Percentiles rank a stretch among this genome's conserved stretches.
Evolutionary conservation across 169 alveolate genomes (phyloP).

Genomic region (Theileria parva): DNA sequence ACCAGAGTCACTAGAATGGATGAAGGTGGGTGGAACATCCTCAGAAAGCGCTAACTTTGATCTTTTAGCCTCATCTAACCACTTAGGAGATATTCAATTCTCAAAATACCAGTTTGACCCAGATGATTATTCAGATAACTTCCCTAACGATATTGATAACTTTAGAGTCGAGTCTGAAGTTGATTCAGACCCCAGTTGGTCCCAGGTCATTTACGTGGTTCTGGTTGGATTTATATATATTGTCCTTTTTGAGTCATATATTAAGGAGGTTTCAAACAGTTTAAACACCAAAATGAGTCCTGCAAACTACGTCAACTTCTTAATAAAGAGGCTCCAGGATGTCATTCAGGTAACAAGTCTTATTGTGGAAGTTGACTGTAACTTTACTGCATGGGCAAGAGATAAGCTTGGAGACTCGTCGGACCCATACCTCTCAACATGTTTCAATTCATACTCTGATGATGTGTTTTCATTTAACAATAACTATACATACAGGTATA

Average conservation of each 20-base stretch:
- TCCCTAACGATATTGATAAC: not conserved
- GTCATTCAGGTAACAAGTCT: not conserved
- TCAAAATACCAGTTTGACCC: not conserved
- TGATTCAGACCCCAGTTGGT: not conserved
- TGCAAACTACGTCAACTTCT: not conserved
- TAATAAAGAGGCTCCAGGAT: not conserved
- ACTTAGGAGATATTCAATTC: not conserved
- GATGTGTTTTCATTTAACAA: not conserved
- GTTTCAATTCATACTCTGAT: not conserved
- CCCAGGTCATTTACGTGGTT: not conserved
- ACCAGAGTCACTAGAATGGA: not conserved
- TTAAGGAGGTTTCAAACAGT: not conserved
- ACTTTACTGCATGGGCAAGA: not conserved
- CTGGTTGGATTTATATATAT: conserved; percentile 13
- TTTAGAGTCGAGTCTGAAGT: not conserved
- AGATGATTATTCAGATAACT: not conserved
- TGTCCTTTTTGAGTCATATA: conserved; percentile 4
- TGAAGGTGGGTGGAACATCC: not conserved
- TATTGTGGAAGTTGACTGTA: conserved; percentile 6
- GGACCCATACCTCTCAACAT: not conserved
- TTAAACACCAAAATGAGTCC: not conserved
- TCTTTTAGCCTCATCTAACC: not conserved
- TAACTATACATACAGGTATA: not conserved
- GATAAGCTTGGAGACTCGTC: conserved; percentile 8
- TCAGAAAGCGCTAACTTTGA: no score